Evolutionary conservation across 2,329 filamentous ascomycete genomes (phyloP).

Genomic region (Herpotrichia juniperi): DNA sequence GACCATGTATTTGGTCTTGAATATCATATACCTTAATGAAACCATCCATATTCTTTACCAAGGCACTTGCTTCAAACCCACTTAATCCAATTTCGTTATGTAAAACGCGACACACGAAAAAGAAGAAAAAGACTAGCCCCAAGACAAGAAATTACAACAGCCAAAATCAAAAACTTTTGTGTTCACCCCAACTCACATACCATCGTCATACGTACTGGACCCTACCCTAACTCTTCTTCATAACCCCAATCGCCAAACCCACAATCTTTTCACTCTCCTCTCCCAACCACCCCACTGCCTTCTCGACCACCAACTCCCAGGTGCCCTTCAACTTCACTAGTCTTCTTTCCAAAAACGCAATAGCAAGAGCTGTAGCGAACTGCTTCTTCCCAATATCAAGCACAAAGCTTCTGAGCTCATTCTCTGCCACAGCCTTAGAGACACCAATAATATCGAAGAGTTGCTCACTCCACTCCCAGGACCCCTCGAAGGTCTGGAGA

Average conservation of each 20-base stretch:
- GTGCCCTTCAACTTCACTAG: constrained; percentile 56
- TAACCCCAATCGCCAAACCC: not conserved
- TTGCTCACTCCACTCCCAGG: constrained; percentile 51
- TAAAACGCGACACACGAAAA: too few species aligned
- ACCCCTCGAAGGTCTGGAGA: constrained; percentile 63
- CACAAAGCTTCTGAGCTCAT: constrained; percentile 6
- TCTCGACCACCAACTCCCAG: constrained; percentile 70
- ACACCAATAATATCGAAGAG: constrained; percentile 29
- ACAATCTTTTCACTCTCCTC: not conserved
- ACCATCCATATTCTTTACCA: too few species aligned
- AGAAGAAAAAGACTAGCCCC: too few species aligned
- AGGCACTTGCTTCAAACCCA: too few species aligned
- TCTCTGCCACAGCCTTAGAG: constrained; percentile 6
- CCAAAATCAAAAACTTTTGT: too few species aligned
- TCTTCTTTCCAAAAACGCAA: constrained; percentile 58
- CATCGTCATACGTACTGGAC: too few species aligned
- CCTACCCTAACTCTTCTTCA: not conserved
- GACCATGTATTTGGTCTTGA: not conserved
- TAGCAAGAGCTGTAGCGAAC: constrained; percentile 50
- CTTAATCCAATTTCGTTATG: too few species aligned
- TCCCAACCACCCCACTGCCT: constrained; percentile 56
- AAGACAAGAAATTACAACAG: too few species aligned
- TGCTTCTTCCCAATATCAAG: constrained; percentile 20
- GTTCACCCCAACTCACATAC: too few species aligned
- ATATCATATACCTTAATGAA: not conserved